Conservation (phyloP, 148 eudicot species). For the Mesembryanthemum crystallinum region DNA sequence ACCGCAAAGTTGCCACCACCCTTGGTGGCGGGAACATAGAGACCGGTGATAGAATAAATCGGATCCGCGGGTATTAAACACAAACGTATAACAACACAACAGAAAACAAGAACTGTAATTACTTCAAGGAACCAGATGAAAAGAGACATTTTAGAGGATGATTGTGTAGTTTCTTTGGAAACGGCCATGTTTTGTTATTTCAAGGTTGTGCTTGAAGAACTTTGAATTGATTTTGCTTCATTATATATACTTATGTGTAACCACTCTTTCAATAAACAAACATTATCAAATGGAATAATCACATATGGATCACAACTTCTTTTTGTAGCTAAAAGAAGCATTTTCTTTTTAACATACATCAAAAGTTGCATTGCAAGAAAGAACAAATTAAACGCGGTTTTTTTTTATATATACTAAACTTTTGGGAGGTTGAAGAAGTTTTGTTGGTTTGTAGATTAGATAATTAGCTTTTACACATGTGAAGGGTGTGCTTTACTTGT, state of each 20-base stretch:
- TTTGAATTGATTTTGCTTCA: background rate
- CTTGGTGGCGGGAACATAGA: background rate
- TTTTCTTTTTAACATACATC: background rate
- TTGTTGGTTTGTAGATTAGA: background rate
- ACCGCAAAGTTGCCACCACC: background rate
- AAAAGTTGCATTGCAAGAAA: background rate
- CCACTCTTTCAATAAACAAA: background rate
- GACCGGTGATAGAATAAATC: background rate
- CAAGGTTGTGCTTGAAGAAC: no score
- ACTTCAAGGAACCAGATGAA: slow-evolving; percentile 22
- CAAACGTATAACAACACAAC: slow-evolving; percentile 16
- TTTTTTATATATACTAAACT: background rate
- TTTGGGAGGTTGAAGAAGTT: background rate
- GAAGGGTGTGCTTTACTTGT: slow-evolving; percentile 23
- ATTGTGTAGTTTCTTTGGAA: slow-evolving; percentile 3
- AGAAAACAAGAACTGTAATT: slow-evolving; percentile 17
- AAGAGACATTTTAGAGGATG: slow-evolving; percentile 18
- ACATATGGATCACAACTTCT: background rate
- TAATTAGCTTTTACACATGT: background rate
- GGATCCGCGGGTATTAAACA: slow-evolving; percentile 17
- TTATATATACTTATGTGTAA: background rate
- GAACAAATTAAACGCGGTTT: slow-evolving; percentile 11
- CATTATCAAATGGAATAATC: background rate
- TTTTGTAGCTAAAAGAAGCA: background rate
- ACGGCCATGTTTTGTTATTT: background rate